Percentiles rank a stretch among this genome's conserved stretches.
Evolutionary conservation across 2,329 filamentous ascomycete genomes (phyloP).

Genomic region (Aspergillus oerlinghausenensis): DNA sequence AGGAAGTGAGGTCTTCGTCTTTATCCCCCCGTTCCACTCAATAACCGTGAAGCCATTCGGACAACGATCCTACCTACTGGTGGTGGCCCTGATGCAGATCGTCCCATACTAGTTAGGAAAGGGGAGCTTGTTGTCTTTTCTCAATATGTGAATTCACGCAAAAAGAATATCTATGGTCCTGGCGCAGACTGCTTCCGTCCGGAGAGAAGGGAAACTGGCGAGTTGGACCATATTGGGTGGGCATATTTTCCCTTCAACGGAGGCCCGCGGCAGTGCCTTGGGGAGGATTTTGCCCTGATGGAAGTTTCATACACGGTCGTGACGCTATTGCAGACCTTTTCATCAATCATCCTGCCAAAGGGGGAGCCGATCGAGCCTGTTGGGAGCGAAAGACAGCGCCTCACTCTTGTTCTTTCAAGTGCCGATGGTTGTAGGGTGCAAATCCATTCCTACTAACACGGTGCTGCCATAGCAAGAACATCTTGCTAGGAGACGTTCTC

Average conservation of each 20-base stretch:
- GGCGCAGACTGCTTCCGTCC: conserved; percentile 20
- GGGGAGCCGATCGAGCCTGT: too few relatives aligned
- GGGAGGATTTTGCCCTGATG: conserved; percentile 17
- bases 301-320: conserved; percentile 21
- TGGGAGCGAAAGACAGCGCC: too few relatives aligned
- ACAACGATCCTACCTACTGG: conserved; percentile 40
- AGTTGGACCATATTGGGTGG: conserved; percentile 18
- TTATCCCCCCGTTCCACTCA: conserved; percentile 37
- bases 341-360: too few relatives aligned
- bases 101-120: conserved; percentile 25
- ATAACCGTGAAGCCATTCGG: conserved; percentile 27
- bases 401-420: too few relatives aligned
- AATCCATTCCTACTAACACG: too few relatives aligned
- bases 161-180: conserved; percentile 24
- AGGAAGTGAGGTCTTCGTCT: conserved; percentile 24
- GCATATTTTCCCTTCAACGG: conserved; percentile 29
- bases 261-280: conserved; percentile 25
- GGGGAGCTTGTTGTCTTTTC: conserved; percentile 21
- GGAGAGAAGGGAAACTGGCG: conserved; percentile 23
- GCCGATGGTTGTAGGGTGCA: too few relatives aligned
- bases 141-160: conserved; percentile 40
- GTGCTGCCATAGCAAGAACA: too few relatives aligned
- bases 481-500: too few relatives aligned
- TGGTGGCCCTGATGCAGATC: conserved; percentile 52
- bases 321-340: conserved; percentile 10